These are phyloP conservation scores for Thielaviopsis ethacetica DNA, from an alignment of 2,329 filamentous ascomycete genomes.

Conservation along the genomic window DNA sequence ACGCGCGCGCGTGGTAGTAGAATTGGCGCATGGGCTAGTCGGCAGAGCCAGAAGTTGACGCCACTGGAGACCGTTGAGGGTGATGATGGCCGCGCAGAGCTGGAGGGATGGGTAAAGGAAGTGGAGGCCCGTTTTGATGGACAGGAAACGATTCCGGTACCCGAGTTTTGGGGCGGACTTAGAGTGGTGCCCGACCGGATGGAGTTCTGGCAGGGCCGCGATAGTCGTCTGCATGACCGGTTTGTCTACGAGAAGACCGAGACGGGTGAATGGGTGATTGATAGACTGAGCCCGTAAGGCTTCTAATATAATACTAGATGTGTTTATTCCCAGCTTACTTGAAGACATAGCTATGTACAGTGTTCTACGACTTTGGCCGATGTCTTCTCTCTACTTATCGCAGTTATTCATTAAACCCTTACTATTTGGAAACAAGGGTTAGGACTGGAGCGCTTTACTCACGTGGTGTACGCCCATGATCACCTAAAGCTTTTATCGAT, in stretches of 20 bases:
- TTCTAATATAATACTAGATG: too few species aligned
- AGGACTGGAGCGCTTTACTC: too few species aligned
- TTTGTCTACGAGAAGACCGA: constrained; percentile 51
- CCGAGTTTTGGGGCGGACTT: constrained; percentile 87
- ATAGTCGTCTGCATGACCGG: constrained; percentile 82
- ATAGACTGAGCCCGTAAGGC: constrained; percentile 54
- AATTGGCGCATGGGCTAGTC: constrained; percentile 85
- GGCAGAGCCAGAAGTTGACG: constrained; percentile 63
- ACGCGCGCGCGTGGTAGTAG: constrained; percentile 61
- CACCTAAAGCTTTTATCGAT: constrained; percentile 6
- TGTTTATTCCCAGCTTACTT: too few species aligned
- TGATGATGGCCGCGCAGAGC: constrained; percentile 53
- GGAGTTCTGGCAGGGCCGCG: constrained; percentile 92
- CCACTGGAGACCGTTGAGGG: constrained; percentile 21
- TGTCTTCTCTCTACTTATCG: neutral
- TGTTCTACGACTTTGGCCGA: too few species aligned
- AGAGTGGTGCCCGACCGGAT: constrained; percentile 71
- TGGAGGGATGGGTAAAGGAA: constrained; percentile 65
- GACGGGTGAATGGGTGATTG: constrained; percentile 42
- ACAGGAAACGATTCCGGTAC: constrained; percentile 67
- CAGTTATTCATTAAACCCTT: neutral
- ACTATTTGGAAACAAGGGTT: too few species aligned
- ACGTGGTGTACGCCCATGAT: too few species aligned
- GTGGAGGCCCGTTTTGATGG: constrained; percentile 60
- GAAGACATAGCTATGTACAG: too few species aligned